A percentile compares a stretch with the other conserved stretches of the same genome.
Evolutionary conservation across 1,284 basidiomycete species (phyloP).

Genomic region (Irpex rosettiformis): DNA sequence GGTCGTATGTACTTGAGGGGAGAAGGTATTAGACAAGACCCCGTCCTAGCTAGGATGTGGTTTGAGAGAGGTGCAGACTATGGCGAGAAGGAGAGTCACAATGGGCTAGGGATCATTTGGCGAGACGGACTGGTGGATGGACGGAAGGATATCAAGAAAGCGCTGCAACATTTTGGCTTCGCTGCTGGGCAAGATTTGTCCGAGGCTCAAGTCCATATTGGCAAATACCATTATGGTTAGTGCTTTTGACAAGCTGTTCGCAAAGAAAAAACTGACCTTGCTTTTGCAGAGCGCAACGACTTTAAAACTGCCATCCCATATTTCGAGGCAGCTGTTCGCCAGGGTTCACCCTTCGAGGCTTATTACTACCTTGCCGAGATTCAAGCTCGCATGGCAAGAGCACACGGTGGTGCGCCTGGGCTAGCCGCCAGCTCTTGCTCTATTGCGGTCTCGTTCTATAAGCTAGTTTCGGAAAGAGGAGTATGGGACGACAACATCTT

Average conservation of each 20-base stretch:
- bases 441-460: slow-evolving; percentile 86
- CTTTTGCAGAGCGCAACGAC: slow-evolving; percentile 57
- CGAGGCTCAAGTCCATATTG: slow-evolving; percentile 89
- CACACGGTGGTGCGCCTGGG: slow-evolving; percentile 37
- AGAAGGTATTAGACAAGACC: slow-evolving; percentile 85
- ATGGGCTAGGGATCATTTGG: slow-evolving; percentile 89
- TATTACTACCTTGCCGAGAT: slow-evolving; percentile 89
- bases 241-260: slow-evolving; percentile 15
- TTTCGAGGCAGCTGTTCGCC: slow-evolving; percentile 80
- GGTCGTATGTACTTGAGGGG: slow-evolving; percentile 94
- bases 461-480: slow-evolving; percentile 85
- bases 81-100: slow-evolving; percentile 85
- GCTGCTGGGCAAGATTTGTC: slow-evolving; percentile 85
- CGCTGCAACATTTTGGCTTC: slow-evolving; percentile 66
- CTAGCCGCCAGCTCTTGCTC: slow-evolving; percentile 71
- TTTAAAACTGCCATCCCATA: slow-evolving; percentile 59
- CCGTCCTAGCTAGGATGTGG: slow-evolving; percentile 85
- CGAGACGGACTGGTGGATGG: slow-evolving; percentile 80
- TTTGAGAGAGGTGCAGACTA: slow-evolving; percentile 83
- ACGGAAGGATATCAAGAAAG: slow-evolving; percentile 66
- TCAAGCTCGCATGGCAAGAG: slow-evolving; percentile 58
- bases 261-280: slow-evolving; percentile 1
- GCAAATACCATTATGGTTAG: slow-evolving; percentile 79
- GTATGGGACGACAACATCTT: slow-evolving; percentile 86
- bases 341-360: slow-evolving; percentile 88